A percentile compares a stretch with the other conserved stretches of the same genome.
Evolutionary conservation across 192 early-diverging fungal genomes (phyloP).

Genomic region (Coemansia sp.): DNA sequence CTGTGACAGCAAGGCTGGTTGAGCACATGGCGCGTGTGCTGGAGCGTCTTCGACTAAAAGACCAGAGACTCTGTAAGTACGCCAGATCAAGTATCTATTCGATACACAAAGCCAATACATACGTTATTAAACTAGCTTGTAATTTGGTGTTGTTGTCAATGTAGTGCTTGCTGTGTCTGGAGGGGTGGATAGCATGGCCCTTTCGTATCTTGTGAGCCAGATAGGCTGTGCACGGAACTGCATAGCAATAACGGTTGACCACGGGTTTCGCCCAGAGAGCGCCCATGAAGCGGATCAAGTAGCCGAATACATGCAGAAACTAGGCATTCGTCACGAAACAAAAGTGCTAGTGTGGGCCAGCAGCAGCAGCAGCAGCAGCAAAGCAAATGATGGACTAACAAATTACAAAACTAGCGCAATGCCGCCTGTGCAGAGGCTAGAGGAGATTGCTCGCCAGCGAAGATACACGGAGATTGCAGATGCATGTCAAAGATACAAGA

Average conservation of each 20-base stretch:
- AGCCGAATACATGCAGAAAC: constrained; percentile 19
- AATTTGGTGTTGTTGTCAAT: too few relatives aligned
- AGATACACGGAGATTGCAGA: constrained; percentile 30
- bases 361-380: not conserved
- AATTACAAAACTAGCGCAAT: not conserved
- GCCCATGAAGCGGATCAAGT: constrained; percentile 34
- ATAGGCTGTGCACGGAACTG: constrained; percentile 27
- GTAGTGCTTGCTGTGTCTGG: constrained; percentile 54
- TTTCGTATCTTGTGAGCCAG: constrained; percentile 40
- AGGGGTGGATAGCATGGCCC: constrained; percentile 55
- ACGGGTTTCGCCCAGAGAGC: constrained; percentile 46
- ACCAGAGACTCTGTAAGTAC: constrained; percentile 28
- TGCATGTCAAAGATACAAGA: constrained; percentile 10
- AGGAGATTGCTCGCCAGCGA: constrained; percentile 38
- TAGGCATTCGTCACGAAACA: constrained; percentile 40
- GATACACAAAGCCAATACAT: not conserved
- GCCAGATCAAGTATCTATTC: too few relatives aligned
- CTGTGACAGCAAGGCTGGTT: constrained; percentile 1
- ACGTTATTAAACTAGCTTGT: too few relatives aligned
- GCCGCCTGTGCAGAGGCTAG: constrained; percentile 31
- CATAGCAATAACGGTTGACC: constrained; percentile 48
- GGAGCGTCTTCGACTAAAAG: constrained; percentile 15
- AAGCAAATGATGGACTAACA: not conserved
- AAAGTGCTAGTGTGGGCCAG: constrained; percentile 21
- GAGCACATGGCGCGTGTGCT: constrained; percentile 23